phyloP scores from a whole-genome alignment of 2,329 filamentous ascomycete species.

The Trichoderma guizhouense region DNA sequence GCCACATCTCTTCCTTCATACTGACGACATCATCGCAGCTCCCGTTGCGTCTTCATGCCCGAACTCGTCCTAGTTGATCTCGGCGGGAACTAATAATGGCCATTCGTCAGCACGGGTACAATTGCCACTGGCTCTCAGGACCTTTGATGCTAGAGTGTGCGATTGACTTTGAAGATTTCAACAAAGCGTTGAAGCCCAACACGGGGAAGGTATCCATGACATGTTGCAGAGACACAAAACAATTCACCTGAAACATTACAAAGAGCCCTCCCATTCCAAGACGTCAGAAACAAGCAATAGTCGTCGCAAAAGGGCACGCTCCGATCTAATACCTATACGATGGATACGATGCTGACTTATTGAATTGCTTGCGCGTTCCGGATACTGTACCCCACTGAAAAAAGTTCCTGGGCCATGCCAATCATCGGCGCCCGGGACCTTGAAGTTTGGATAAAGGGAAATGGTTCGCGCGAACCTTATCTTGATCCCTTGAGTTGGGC shows the following conservation, averaged over 20 bases:
- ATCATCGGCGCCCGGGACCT: neutral
- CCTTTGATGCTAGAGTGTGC: neutral
- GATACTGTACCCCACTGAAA: slow-evolving; percentile 12
- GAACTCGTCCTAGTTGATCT: neutral
- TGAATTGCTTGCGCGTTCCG: slow-evolving; percentile 10
- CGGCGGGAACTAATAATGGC: neutral
- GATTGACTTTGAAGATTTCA: neutral
- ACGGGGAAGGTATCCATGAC: neutral
- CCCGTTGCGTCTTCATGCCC: neutral
- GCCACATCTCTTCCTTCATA: neutral
- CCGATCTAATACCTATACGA: neutral
- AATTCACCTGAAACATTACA: neutral
- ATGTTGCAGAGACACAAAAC: neutral
- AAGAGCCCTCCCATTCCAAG: neutral
- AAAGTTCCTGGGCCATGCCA: slow-evolving; percentile 1
- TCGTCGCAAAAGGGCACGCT: neutral
- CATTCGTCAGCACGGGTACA: neutral
- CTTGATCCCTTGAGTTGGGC: neutral
- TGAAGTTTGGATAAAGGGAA: neutral
- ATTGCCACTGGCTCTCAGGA: neutral
- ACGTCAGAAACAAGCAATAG: neutral
- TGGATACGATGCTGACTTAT: neutral
- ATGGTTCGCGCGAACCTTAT: slow-evolving; percentile 4
- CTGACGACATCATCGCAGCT: neutral
- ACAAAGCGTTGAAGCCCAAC: neutral